These are phyloP conservation scores for Xylaria nigripes DNA, from an alignment of 495 filamentous ascomycete species.

Conservation along the genomic window DNA sequence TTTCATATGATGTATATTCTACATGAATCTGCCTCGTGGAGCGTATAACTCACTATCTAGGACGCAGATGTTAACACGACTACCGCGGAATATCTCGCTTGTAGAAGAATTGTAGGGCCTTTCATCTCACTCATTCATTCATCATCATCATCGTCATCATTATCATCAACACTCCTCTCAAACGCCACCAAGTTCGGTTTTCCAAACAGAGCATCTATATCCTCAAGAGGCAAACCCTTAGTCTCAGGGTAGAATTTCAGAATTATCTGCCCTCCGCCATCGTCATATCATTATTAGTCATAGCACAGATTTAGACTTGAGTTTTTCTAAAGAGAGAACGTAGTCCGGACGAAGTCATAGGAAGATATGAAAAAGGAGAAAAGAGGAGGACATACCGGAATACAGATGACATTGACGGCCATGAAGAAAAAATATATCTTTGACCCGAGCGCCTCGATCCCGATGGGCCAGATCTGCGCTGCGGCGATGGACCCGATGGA, in stretches of 20 bases:
- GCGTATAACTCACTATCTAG: no score
- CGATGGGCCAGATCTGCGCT: constrained; percentile 46
- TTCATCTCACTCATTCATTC: no score
- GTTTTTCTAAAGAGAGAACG: background rate
- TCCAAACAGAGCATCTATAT: constrained; percentile 45
- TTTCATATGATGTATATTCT: no score
- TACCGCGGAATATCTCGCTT: no score
- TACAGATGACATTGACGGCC: constrained; percentile 42
- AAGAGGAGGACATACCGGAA: constrained; percentile 29
- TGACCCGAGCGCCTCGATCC: constrained; percentile 43
- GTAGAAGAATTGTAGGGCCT: no score
- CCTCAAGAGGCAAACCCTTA: constrained; percentile 42
- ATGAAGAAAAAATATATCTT: constrained; percentile 55
- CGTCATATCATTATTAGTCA: background rate
- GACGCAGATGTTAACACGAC: no score
- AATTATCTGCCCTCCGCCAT: constrained; percentile 39
- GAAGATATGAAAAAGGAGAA: background rate
- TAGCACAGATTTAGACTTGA: background rate
- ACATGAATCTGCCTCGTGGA: no score
- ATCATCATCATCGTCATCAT: background rate
- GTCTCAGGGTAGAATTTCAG: constrained; percentile 48
- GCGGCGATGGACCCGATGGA: constrained; percentile 44
- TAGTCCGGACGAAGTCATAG: no score
- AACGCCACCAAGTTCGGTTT: no score
- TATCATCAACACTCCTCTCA: background rate